These are phyloP conservation scores for Medicago lupulina DNA, from an alignment of 306 rosid species.

Conservation along the genomic window DNA sequence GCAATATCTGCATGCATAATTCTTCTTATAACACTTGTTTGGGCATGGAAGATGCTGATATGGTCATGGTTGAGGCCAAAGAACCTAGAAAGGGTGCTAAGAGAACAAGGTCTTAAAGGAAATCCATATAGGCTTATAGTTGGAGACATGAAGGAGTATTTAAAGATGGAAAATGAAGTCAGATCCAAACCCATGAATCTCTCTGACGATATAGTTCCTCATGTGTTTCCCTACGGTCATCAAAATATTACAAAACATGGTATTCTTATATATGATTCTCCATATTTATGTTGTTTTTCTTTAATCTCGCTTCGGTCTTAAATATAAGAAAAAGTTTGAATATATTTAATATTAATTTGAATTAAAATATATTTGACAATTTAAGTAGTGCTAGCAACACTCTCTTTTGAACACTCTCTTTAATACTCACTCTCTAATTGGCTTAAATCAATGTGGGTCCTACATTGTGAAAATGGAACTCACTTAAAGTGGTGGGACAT, in stretches of 20 bases:
- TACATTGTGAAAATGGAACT: no score
- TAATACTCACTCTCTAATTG: no score
- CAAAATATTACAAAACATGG: slow-evolving; percentile 49
- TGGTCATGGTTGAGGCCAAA: slow-evolving; percentile 64
- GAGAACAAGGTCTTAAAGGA: slow-evolving; percentile 55
- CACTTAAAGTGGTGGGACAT: no score
- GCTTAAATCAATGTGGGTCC: no score
- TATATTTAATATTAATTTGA: no score
- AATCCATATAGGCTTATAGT: slow-evolving; percentile 48
- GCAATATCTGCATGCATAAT: neutral
- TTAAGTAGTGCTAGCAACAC: no score
- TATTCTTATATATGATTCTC: neutral
- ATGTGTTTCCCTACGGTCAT: slow-evolving; percentile 33
- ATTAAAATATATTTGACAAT: no score
- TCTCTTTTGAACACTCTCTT: no score
- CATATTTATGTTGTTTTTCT: neutral
- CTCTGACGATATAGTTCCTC: slow-evolving; percentile 45
- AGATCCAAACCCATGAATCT: slow-evolving; percentile 50
- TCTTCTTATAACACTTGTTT: neutral
- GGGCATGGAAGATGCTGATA: slow-evolving; percentile 52
- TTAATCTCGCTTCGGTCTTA: neutral
- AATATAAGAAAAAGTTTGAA: no score
- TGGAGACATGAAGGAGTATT: slow-evolving; percentile 14
- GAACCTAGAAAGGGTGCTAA: slow-evolving; percentile 49
- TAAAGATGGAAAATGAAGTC: slow-evolving; percentile 30